Base-by-base conservation (phyloP, 306 rosid genomes). In the Quillaja saponaria region DNA sequence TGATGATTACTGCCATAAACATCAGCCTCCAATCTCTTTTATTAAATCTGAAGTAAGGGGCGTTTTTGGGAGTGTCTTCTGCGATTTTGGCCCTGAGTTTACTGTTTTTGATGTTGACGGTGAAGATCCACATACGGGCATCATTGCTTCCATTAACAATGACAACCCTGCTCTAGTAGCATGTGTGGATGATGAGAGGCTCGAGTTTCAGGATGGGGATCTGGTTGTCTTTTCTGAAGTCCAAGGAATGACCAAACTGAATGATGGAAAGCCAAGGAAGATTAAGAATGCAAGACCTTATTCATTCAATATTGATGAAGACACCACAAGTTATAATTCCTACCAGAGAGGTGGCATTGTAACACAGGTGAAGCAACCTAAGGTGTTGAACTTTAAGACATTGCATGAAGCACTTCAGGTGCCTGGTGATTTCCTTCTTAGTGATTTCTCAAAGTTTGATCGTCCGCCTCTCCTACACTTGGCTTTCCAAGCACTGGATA, bases 131-230 rank as follows among this genome's bases (percentile, higher is more conserved):
- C 82, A 79, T 58, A 57, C 78, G 1, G 87, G 87, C 53, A 82
- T 82, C 6, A 79, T 82, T 69, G 87, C 85, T 20, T 82, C 87
- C 38, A 70, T 82, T 41, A 76, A 78, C 78, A 82, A 82, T 58
- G 87, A 79, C 68, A 82, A 76, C 53, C 80, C 87, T 72, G 80
- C 87, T 31, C 56, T 82, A 2, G 77, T 82, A 58, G 72, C 84
- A 13, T 79, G 87, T 55, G 87, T 82, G 14, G 87, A 82, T 39
- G 87, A 82, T 63, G 87, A 82, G 56, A 79, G 87, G 69, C 82
- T 82, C 44, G 87, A 82, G 38, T 82, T 76, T 70, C 82, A 82
- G 67, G 87, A 82, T 76, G 87, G 87, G 47, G 87, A 82, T 70
- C 76, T 76, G 50, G 87, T 82, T 59, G 73, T 82, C 57, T 82